Conservation (phyloP, 495 filamentous ascomycete species). For the Jackrogersella minutella region DNA sequence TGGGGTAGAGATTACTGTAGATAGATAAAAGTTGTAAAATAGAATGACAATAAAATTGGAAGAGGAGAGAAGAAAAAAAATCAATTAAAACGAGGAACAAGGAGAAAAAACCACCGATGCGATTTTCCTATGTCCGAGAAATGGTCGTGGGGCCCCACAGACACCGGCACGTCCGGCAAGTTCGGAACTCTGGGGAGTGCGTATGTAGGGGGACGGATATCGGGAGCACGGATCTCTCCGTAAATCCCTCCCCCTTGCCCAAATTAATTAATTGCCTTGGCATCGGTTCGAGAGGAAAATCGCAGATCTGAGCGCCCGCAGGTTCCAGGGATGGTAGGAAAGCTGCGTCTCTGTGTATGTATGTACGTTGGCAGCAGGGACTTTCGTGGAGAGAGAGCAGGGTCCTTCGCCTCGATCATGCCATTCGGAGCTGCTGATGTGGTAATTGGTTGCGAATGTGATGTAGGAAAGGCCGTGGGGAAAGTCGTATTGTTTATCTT, state of each 20-base stretch:
- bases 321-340: background rate
- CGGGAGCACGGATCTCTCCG: slow-evolving; percentile 26
- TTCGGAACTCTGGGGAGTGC: slow-evolving; percentile 17
- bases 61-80: slow-evolving; percentile 9
- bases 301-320: background rate
- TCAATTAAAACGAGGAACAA: no score
- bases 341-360: background rate
- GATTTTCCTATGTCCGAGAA: slow-evolving; percentile 20
- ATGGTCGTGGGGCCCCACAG: slow-evolving; percentile 34
- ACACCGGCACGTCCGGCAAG: slow-evolving; percentile 23
- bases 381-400: background rate
- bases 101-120: slow-evolving; percentile 24
- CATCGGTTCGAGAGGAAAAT: background rate
- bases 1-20: slow-evolving; percentile 26
- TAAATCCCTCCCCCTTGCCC: background rate
- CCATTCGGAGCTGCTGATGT: slow-evolving; percentile 11
- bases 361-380: background rate
- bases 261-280: slow-evolving; percentile 15
- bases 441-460: slow-evolving; percentile 13
- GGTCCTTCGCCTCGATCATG: slow-evolving; percentile 8
- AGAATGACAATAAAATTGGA: background rate
- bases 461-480: slow-evolving; percentile 30
- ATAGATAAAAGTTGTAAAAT: slow-evolving; percentile 10
- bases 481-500: slow-evolving; percentile 34
- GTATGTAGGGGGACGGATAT: background rate